Base-by-base conservation (phyloP, 1,139 yeast genomes). In the Nakaseomyces kungkrabaensis region DNA sequence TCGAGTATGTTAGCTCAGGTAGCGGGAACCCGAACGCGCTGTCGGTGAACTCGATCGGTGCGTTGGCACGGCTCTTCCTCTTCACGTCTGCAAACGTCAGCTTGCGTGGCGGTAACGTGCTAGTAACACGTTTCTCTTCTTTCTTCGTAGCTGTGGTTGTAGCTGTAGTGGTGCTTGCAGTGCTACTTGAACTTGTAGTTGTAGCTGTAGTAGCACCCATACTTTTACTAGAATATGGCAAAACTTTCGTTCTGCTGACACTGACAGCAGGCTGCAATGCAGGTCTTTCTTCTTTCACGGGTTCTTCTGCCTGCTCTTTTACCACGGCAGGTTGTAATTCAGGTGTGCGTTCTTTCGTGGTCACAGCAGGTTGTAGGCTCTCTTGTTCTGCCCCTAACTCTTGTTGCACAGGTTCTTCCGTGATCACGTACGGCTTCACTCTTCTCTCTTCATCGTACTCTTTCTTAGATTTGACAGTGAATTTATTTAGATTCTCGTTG, bases 11-110 rank as follows among this genome's bases (percentile, higher is more conserved):
- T 26, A 86, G 79, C 32, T 89, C 89, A 1, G 92, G 92, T 50
- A 84, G 69, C 5, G 92, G 90, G 68, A 83, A 84, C 7, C 92
- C 92, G 68, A 84, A 83, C 4, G 90, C 88, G 10, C 88, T 81
- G 56, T 83, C 90, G 1, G 85, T 81, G 68, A 82, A 82, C 56
- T 80, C 80, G 43, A 82, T 75, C 0, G 90, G 89, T 53, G 84
- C 86, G 59, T 84, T 83, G 4, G 79, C 77, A 50, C 59, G 68
- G 48, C 56, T 58, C 1, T 68, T 56, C 47, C 62, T 59, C 26
- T 54, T 54, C n/a, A 65, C 56, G 48, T 61, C 61, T 37, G 58
- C 63, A 43, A 63, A 55, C 4, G 65, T 59, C 1, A 68, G 53
- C 50, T 66, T 67, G 34, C 65, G 53, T 5, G 63, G 62, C 6